A percentile compares a stretch with the other conserved stretches of the same genome.
phyloP scores from a whole-genome alignment of 2,329 filamentous ascomycete species.

The Ophiocordyceps australis region DNA sequence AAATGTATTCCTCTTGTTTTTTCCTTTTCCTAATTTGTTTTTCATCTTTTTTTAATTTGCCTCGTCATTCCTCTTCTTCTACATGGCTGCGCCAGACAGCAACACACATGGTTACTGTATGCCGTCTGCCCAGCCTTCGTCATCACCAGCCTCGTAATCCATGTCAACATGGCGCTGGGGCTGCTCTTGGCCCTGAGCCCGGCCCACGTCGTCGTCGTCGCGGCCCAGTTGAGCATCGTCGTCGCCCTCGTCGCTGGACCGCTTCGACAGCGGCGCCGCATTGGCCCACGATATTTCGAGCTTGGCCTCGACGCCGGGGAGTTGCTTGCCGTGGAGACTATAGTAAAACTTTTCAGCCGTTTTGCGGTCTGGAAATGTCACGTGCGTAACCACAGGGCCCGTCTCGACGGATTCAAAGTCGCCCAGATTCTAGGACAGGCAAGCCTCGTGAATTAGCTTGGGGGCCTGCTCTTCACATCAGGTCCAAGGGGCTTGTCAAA shows the following conservation, averaged over 20 bases:
- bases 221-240: slow-evolving; percentile 9
- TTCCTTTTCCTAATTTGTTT: too few species aligned
- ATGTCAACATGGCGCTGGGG: slow-evolving; percentile 20
- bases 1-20: too few species aligned
- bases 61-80: too few species aligned
- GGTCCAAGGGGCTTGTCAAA: slow-evolving; percentile 1
- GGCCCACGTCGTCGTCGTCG: slow-evolving; percentile 7
- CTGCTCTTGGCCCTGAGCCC: slow-evolving; percentile 4
- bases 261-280: slow-evolving; percentile 5
- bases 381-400: slow-evolving; percentile 25
- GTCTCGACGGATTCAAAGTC: slow-evolving; percentile 41
- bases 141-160: slow-evolving; percentile 35
- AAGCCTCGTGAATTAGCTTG: too few species aligned
- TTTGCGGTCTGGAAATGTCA: slow-evolving; percentile 48
- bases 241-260: slow-evolving; percentile 1
- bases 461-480: too few species aligned
- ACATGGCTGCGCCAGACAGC: neutral
- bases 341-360: slow-evolving; percentile 55
- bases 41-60: too few species aligned
- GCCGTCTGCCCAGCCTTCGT: slow-evolving; percentile 22
- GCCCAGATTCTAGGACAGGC: slow-evolving; percentile 43
- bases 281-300: slow-evolving; percentile 48
- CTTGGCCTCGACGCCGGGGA: slow-evolving; percentile 42
- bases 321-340: slow-evolving; percentile 32
- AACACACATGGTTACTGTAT: neutral